Base-by-base conservation (phyloP, 805 yeast species). In the Isabelozyma heimii region DNA sequence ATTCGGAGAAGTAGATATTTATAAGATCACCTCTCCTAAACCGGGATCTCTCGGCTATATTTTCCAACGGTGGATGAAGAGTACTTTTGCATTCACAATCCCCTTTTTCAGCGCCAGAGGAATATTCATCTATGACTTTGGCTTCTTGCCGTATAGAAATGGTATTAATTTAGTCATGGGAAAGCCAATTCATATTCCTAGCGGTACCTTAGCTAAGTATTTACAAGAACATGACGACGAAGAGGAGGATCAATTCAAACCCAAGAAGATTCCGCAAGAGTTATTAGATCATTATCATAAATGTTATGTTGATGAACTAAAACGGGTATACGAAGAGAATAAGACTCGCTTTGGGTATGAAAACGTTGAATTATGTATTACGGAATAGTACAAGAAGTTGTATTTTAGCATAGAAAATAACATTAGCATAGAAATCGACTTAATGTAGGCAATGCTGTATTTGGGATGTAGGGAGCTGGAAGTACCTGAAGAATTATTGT, bases 51-150 rank as follows among this genome's bases (percentile, higher is more conserved):
- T 58, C 64, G 63, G 77, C 78, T 77, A 82, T 58, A 70, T 72
- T 47, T 63, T 87, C 46, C 98, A 92, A 65, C 65, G 77, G 33
- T 81, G 89, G 83, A 63, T 92, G 60, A 92, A 94, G 59, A 72
- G 72, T 27, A 75, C 70, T 37, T 77, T 84, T 46, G 94, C 92
- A 1, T 92, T 92, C 67, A 91, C 99, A 0, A 60, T 94, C 5
- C 99, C 99, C 0, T 80, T 94, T 44, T 87, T 94, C 69, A 85
- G 89, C 62, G 97, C 97, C 1, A 75, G 98, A 42, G 97, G 98
- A 0, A 75, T 94, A 0, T 91, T 92, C 69, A 89, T 92, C 59
- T 89, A 91, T 59, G 97, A 91, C 62, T 89, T 87, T 69, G 99
- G 99, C 0, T 69, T 94, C 28, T 67, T 94, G 49, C 98, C 99